A percentile compares a stretch with the other conserved stretches of the same genome.
phyloP scores from a whole-genome alignment of 2,329 filamentous ascomycete genomes.

The Trichoderma breve region DNA sequence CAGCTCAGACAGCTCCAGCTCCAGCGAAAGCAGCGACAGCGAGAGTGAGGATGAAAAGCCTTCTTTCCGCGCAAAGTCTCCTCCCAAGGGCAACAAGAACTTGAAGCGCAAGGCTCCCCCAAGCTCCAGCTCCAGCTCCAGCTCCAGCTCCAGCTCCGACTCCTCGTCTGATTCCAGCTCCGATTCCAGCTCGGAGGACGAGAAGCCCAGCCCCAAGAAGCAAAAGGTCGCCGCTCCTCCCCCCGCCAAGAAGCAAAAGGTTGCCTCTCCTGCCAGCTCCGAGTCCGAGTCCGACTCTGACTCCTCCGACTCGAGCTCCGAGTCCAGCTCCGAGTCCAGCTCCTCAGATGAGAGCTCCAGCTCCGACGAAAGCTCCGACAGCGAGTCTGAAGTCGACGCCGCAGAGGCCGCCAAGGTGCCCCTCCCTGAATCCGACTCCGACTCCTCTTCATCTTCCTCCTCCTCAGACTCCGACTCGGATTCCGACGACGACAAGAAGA shows the following conservation, averaged over 20 bases:
- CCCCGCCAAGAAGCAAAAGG: slow-evolving; percentile 52
- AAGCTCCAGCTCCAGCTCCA: slow-evolving; percentile 25
- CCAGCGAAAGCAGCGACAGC: slow-evolving; percentile 26
- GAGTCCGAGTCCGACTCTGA: slow-evolving; percentile 8
- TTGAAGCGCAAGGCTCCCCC: slow-evolving; percentile 44
- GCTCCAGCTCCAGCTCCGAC: slow-evolving; percentile 1
- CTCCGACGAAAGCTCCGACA: slow-evolving; percentile 40
- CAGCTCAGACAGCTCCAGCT: slow-evolving; percentile 29
- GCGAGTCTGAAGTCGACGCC: slow-evolving; percentile 37
- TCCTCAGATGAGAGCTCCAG: slow-evolving; percentile 32
- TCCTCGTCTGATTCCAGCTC: slow-evolving; percentile 28
- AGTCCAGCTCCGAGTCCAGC: slow-evolving; percentile 27
- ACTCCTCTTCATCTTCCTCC: slow-evolving; percentile 26
- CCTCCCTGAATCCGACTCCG: slow-evolving; percentile 40
- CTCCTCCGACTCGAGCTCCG: slow-evolving; percentile 20
- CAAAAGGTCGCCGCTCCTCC: slow-evolving; percentile 38
- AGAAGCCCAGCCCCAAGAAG: slow-evolving; percentile 55
- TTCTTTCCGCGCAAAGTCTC: slow-evolving; percentile 25
- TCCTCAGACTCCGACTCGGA: slow-evolving; percentile 25
- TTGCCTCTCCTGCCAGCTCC: slow-evolving; percentile 27
- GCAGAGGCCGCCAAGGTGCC: slow-evolving; percentile 41
- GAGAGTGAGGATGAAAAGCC: slow-evolving; percentile 22
- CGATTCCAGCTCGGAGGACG: slow-evolving; percentile 34
- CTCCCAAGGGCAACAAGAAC: slow-evolving; percentile 27
- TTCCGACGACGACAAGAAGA: slow-evolving; percentile 35